Percentiles rank a stretch among this genome's conserved stretches.
Evolutionary conservation across 2,329 filamentous ascomycete genomes (phyloP).

Genomic region (Aspergillus uvarum): DNA sequence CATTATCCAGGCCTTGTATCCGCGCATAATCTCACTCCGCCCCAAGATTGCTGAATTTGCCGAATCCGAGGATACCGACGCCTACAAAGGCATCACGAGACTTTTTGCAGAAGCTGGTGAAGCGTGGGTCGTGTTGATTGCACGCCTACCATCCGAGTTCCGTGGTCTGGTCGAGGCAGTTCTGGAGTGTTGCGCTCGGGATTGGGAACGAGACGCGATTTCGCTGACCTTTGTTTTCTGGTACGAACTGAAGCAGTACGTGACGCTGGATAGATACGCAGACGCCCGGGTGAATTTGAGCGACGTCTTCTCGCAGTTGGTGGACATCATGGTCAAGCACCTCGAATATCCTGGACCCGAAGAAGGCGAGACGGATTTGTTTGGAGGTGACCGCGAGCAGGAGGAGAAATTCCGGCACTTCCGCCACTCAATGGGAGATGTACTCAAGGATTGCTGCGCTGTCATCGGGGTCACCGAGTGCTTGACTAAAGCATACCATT

Average conservation of each 20-base stretch:
- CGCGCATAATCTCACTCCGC: conserved; percentile 71
- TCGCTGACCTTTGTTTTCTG: conserved; percentile 95
- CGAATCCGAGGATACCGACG: conserved; percentile 78
- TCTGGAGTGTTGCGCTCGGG: conserved; percentile 84
- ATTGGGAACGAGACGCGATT: conserved; percentile 87
- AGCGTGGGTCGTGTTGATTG: conserved; percentile 89
- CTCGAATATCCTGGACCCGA: conserved; percentile 82
- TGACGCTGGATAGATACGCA: conserved; percentile 86
- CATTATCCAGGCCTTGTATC: conserved; percentile 79
- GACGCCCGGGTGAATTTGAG: conserved; percentile 73
- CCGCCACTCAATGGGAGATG: conserved; percentile 95
- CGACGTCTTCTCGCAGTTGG: conserved; percentile 82
- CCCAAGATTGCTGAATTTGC: conserved; percentile 74
- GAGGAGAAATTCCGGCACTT: conserved; percentile 98
- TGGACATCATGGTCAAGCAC: conserved; percentile 89
- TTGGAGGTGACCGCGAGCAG: conserved; percentile 91
- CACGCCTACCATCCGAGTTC: conserved; percentile 78
- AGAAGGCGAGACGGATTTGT: conserved; percentile 75
- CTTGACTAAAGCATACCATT: conserved; percentile 78
- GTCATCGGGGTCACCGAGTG: conserved; percentile 93
- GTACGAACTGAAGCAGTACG: conserved; percentile 97
- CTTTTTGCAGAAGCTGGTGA: conserved; percentile 92
- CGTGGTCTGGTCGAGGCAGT: conserved; percentile 82
- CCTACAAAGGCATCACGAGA: conserved; percentile 83
- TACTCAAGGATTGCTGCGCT: conserved; percentile 93